Percentiles rank a stretch among this genome's conserved stretches.
These are phyloP conservation scores for Geotrichum bryndzae DNA, from an alignment of 1,139 yeast genomes.

Conservation along the genomic window DNA sequence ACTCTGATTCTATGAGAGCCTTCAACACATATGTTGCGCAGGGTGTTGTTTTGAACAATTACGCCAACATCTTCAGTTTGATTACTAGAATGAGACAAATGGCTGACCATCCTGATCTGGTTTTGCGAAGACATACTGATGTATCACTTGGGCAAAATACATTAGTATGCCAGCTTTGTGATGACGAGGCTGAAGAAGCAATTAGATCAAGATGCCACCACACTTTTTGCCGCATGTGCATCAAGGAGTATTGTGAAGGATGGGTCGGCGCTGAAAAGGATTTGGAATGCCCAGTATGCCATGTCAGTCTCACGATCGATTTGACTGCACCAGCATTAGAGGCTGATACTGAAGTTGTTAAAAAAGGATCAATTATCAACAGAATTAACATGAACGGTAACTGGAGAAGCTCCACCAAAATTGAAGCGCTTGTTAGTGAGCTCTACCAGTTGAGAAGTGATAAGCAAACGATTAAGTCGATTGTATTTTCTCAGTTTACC, in stretches of 20 bases:
- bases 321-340: slow-evolving; percentile 82
- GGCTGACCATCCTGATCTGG: slow-evolving; percentile 97
- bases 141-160: slow-evolving; percentile 46
- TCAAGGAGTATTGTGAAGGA: slow-evolving; percentile 81
- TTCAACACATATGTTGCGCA: slow-evolving; percentile 84
- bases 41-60: slow-evolving; percentile 90
- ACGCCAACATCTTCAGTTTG: slow-evolving; percentile 91
- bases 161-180: slow-evolving; percentile 85
- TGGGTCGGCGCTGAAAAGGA: slow-evolving; percentile 58
- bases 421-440: slow-evolving; percentile 93
- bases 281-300: slow-evolving; percentile 92
- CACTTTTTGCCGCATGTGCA: slow-evolving; percentile 84
- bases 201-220: slow-evolving; percentile 93
- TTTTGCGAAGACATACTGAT: slow-evolving; percentile 53
- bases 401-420: slow-evolving; percentile 92
- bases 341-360: slow-evolving; percentile 54
- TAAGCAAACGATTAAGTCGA: slow-evolving; percentile 81
- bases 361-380: slow-evolving; percentile 81
- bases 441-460: slow-evolving; percentile 81
- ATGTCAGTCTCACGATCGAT: slow-evolving; percentile 84
- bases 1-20: slow-evolving; percentile 77
- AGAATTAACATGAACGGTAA: slow-evolving; percentile 79
- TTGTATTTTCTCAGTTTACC: slow-evolving; percentile 94
- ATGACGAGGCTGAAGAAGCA: slow-evolving; percentile 97
- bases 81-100: slow-evolving; percentile 96